Evolutionary conservation across 352 stramenopile species (phyloP).

Genomic region (Phytophthora litchii): DNA sequence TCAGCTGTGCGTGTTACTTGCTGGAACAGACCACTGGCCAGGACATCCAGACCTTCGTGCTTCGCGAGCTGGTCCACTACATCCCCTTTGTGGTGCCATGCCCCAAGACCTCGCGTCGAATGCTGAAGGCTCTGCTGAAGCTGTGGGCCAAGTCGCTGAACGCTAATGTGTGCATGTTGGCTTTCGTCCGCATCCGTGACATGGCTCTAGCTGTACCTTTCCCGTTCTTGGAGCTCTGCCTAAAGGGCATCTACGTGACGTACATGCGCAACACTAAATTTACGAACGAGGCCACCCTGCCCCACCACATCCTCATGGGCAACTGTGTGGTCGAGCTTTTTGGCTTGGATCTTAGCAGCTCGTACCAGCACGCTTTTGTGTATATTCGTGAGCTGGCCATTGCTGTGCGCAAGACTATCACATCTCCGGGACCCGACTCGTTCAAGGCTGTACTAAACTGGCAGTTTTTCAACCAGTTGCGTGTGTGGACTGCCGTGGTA

Average conservation of each 20-base stretch:
- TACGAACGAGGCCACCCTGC: conserved; percentile 86
- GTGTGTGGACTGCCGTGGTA: conserved; percentile 96
- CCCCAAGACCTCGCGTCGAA: conserved; percentile 61
- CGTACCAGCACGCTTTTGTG: conserved; percentile 99
- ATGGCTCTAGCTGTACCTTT: conserved; percentile 95
- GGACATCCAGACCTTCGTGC: conserved; percentile 84
- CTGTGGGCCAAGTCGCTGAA: conserved; percentile 87
- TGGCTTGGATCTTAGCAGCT: conserved; percentile 94
- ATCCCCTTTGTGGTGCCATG: conserved; percentile 71
- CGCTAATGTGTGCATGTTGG: conserved; percentile 87
- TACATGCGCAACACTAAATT: conserved; percentile 98
- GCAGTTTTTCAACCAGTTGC: conserved; percentile 98
- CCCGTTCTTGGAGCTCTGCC: conserved; percentile 95
- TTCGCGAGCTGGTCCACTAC: conserved; percentile 83
- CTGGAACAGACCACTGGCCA: conserved; percentile 86
- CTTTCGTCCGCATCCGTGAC: conserved; percentile 96
- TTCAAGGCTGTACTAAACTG: conserved; percentile 94
- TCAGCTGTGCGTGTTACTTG: conserved; percentile 92
- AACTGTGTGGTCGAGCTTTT: conserved; percentile 99
- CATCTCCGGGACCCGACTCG: conserved; percentile 91
- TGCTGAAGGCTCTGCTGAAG: conserved; percentile 88
- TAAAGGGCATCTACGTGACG: conserved; percentile 96
- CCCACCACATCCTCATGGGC: conserved; percentile 91
- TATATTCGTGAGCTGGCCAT: conserved; percentile 99
- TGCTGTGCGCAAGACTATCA: conserved; percentile 96